Evolutionary conservation across 2,329 filamentous ascomycete genomes (phyloP).

Genomic region (Fusarium cyanostomum): DNA sequence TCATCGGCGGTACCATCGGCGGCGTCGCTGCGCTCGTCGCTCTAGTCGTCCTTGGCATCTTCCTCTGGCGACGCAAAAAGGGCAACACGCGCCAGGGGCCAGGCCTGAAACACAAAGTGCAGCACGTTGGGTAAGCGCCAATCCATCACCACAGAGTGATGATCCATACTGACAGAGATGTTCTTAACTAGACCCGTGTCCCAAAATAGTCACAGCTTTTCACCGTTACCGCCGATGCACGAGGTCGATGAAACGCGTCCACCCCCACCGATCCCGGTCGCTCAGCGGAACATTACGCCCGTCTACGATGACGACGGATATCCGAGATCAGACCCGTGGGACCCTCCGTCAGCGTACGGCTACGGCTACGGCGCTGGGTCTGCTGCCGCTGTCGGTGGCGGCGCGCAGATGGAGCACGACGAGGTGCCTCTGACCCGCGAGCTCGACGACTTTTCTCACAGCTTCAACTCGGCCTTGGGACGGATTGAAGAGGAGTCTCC

Average conservation of each 20-base stretch:
- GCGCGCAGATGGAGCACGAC: constrained; percentile 45
- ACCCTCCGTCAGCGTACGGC: constrained; percentile 25
- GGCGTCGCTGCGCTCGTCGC: constrained; percentile 58
- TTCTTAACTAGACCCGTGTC: constrained; percentile 41
- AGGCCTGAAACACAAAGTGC: constrained; percentile 49
- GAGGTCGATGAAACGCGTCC: constrained; percentile 39
- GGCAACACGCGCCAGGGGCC: constrained; percentile 55
- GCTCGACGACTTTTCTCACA: constrained; percentile 57
- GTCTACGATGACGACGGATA: constrained; percentile 22
- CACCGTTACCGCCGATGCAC: constrained; percentile 43
- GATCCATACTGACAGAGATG: constrained; percentile 30
- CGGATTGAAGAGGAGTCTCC: constrained; percentile 46
- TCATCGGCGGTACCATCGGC: constrained; percentile 65
- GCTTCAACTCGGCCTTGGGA: constrained; percentile 55
- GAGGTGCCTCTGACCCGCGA: constrained; percentile 53
- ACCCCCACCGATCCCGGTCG: constrained; percentile 29
- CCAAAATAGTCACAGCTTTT: constrained; percentile 38
- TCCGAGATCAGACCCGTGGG: constrained; percentile 33
- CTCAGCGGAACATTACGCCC: constrained; percentile 32
- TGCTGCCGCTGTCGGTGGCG: constrained; percentile 35
- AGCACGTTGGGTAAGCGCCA: constrained; percentile 53
- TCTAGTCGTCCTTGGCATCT: constrained; percentile 54
- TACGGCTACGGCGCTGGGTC: constrained; percentile 29
- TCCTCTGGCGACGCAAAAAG: constrained; percentile 55
- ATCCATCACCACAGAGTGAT: background rate